Evolutionary conservation across 1,284 basidiomycete species (phyloP), one percentile per base, ranked within the genome.

Genomic region (Cutaneotrichosporon sp.): DNA sequence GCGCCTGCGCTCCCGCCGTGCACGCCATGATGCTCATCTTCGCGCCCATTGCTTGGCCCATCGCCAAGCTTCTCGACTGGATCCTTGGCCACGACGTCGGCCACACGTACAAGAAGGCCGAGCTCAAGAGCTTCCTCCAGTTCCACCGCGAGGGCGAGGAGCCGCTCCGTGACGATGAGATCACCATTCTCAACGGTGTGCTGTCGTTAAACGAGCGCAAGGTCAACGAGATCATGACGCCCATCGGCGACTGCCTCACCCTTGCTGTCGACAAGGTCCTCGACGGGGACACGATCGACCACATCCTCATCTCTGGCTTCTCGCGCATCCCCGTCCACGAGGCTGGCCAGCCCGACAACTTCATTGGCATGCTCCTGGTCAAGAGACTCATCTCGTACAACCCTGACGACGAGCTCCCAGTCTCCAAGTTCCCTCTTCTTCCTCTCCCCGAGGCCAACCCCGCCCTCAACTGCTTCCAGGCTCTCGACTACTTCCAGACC

Each of bases 321-420:
- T 97, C 93, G 2, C 88, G 95, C 25, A 92, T 98, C 68, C 95
- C 95, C 0, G 85, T 99, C 1, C 90, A 97, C 74, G 87, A 90
- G 68, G 84, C 89, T 3, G 86, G 85, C 4, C 85, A 90, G 57
- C 85, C 87, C 2, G 81, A 87, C 14, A 86, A 91, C 45, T 97
- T 97, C 73, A 81, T 91, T 14, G 95, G 95, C 0, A 85, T 97
- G 69, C 83, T 99, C 3, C 85, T 97, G 18, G 84, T 94, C 55
- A 95, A 95, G 74, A 89, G 88, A 83, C 86, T 99, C 43, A 87
- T 97, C 56, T 85, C 86, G 1, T 98, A 98, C 75, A 94, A 97
- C 76, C 92, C 94, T 0, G 85, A 90, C 20, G 84, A 90, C 74
- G 85, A 84, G 2, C 84, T 86, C 63, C 89, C 89, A 1, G 90